These are phyloP conservation scores for maize (Zea mays) DNA, from an alignment of 176 grass and related monocot species.

Conservation along the genomic window Zm-B73-REFERENCE-NAM-5.0 NC_050100.1:145318501-145319000, in stretches of 20 bases:
- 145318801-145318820: too few species aligned
- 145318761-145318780: too few species aligned
- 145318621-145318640: conserved; percentile 69
- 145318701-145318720: conserved; percentile 75
- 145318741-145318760: conserved; percentile 90
- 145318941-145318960: too few species aligned
- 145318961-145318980: too few species aligned
- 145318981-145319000: too few species aligned
- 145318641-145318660: conserved; percentile 50
- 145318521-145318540: conserved; percentile 97
- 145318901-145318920: too few species aligned
- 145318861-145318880: too few species aligned
- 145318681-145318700: conserved; percentile 59
- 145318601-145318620: conserved; percentile 78
- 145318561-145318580: conserved; percentile 94
- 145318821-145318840: too few species aligned
- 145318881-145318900: too few species aligned
- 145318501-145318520: conserved; percentile 99
- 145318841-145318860: too few species aligned
- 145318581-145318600: conserved; percentile 75
- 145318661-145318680: conserved; percentile 40
- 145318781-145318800: too few species aligned
- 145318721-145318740: conserved; percentile 81
- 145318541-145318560: conserved; percentile 98
- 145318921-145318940: too few species aligned